Base-by-base conservation (phyloP, 2,329 filamentous ascomycete species). In the Coniochaeta sp. region DNA sequence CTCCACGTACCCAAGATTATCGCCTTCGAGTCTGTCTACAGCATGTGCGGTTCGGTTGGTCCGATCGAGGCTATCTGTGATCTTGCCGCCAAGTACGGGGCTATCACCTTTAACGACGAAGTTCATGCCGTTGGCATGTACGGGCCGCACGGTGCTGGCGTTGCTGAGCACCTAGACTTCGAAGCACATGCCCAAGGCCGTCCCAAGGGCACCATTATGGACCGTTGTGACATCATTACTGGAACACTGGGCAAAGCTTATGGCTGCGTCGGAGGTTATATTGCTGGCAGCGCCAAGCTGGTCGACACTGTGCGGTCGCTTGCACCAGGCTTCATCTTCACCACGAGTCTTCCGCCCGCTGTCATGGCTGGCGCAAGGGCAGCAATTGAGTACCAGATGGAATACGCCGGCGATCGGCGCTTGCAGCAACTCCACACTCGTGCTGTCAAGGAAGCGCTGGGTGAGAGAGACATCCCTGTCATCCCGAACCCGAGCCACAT, bases 91-190 rank as follows among this genome's bases (percentile, higher is more conserved):
- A 97, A 96, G 79, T 99, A 99, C 73, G 95, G 95, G 61, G 95
- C 95, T 42, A 87, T 99, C 65, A 99, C 95, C 68, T 99, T 99
- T 75, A 81, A 97, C 72, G 95, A 99, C 72, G 95, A 99, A 85
- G 95, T 99, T 63, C 95, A 99, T 77, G 95, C 95, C 52, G 95
- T 99, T 24, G 95, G 95, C 72, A 98, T 99, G 95, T 99, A 99
- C 75, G 95, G 95, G 71, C 93, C 95, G 71, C 87, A 91, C 69
- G 95, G 95, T 63, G 95, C 93, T 61, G 95, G 95, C 75, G 95
- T 99, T 52, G 95, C 95, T 36, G 95, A 99, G 78, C 95, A 99
- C 74, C 86, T 99, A 57, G 93, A 99, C 72, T 99, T 89, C 71
- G 91, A 96, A 71, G 87, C 89, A 9, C 93, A 98, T 73, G 81